phyloP scores from a whole-genome alignment of 495 filamentous ascomycete genomes.

The Bacidia gigantensis region DNA sequence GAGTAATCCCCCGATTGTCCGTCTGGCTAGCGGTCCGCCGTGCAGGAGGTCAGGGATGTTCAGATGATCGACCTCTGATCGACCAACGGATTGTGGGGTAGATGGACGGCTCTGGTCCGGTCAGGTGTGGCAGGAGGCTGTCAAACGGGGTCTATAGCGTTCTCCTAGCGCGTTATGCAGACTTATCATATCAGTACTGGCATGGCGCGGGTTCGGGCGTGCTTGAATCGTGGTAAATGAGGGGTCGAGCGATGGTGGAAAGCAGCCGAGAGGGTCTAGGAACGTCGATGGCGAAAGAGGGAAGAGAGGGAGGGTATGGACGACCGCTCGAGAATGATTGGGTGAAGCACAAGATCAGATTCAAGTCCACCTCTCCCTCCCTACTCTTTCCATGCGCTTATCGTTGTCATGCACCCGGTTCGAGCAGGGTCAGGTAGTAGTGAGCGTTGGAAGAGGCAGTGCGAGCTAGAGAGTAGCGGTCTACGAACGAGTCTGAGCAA shows the following conservation, averaged over 20 bases:
- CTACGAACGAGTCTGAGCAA: no score
- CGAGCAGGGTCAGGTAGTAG: not conserved
- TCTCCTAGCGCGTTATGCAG: conserved; percentile 7
- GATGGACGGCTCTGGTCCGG: not conserved
- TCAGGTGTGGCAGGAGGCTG: conserved; percentile 3
- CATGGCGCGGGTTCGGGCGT: not conserved
- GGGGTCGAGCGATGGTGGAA: not conserved
- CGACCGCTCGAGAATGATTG: no score
- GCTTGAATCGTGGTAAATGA: not conserved
- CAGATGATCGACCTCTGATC: conserved; percentile 13
- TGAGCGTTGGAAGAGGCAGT: no score
- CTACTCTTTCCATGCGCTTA: not conserved
- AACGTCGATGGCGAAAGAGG: no score
- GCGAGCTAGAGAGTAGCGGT: no score
- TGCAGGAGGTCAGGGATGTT: conserved; percentile 6
- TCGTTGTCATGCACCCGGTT: not conserved
- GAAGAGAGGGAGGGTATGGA: no score
- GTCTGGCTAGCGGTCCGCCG: no score
- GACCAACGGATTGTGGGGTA: conserved; percentile 9
- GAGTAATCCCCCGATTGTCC: conserved; percentile 6
- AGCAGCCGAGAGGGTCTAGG: no score
- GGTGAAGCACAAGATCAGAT: not conserved
- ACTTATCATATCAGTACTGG: conserved; percentile 8
- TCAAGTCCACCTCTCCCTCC: not conserved
- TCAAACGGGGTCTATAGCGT: conserved; percentile 1